These are phyloP conservation scores for Isatis lusitanica DNA, from an alignment of 441 rosid genomes.

Conservation along the genomic window DNA sequence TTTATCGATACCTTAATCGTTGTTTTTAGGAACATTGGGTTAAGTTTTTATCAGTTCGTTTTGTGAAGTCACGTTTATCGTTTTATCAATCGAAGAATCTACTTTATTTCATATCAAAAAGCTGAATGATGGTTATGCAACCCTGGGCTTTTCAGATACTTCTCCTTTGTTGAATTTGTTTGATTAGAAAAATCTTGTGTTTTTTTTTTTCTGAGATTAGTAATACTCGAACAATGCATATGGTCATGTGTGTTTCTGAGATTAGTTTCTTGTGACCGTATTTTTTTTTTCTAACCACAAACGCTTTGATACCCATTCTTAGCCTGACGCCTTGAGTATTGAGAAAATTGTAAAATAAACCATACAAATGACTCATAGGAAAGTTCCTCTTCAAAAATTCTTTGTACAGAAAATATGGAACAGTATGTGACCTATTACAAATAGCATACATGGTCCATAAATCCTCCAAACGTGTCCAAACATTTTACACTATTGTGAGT, in stretches of 20 bases:
- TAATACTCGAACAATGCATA: constrained; percentile 4
- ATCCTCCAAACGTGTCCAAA: too few relatives aligned
- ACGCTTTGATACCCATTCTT: constrained; percentile 10
- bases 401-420: not conserved
- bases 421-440: not conserved
- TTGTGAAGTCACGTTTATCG: too few relatives aligned
- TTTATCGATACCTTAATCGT: too few relatives aligned
- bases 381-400: constrained; percentile 1
- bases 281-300: constrained; percentile 12
- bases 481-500: too few relatives aligned
- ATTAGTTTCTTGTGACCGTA: constrained; percentile 19
- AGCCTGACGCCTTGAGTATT: not conserved
- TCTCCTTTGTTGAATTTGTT: constrained; percentile 9
- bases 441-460: not conserved
- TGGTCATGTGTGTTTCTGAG: constrained; percentile 4
- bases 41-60: too few relatives aligned
- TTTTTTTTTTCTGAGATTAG: not conserved
- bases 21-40: too few relatives aligned
- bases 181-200: not conserved
- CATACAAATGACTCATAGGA: not conserved
- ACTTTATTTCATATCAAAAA: too few relatives aligned
- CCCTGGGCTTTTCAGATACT: not conserved
- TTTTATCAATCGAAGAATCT: too few relatives aligned
- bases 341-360: not conserved
- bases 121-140: constrained; percentile 50